Evolutionary conservation across 768 basidiomycete genomes (phyloP).

Genomic region (Leucosporidium scottii): DNA sequence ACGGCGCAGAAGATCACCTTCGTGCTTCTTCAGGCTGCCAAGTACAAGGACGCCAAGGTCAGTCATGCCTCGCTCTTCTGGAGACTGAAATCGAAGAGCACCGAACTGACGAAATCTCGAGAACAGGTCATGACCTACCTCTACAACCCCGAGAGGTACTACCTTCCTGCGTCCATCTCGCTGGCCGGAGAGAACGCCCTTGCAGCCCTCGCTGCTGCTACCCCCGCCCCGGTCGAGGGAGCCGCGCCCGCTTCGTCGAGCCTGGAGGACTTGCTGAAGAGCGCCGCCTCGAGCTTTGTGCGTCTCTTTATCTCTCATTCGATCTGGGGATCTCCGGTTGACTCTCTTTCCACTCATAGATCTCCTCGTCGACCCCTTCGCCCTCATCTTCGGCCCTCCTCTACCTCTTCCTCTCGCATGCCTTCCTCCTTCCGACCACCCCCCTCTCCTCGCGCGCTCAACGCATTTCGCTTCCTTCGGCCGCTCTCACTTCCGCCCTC

Average conservation of each 20-base stretch:
- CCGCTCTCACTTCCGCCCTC: slow-evolving; percentile 40
- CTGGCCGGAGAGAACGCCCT: slow-evolving; percentile 12
- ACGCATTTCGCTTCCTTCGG: slow-evolving; percentile 32
- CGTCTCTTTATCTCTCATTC: no score
- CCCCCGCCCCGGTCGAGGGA: slow-evolving; percentile 2
- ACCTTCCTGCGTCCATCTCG: slow-evolving; percentile 13
- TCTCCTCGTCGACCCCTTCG: not conserved
- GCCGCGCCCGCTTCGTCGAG: slow-evolving; percentile 2
- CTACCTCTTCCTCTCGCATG: slow-evolving; percentile 46
- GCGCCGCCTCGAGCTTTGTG: slow-evolving; percentile 16
- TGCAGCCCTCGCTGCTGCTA: slow-evolving; percentile 9
- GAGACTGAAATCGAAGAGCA: not conserved
- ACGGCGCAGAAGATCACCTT: slow-evolving; percentile 44
- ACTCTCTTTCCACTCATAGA: no score
- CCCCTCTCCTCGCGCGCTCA: slow-evolving; percentile 39
- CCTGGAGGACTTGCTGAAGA: slow-evolving; percentile 17
- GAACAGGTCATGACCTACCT: slow-evolving; percentile 60
- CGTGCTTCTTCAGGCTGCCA: slow-evolving; percentile 51
- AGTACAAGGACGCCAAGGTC: slow-evolving; percentile 62
- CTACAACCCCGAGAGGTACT: slow-evolving; percentile 40
- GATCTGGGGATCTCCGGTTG: no score
- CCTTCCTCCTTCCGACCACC: slow-evolving; percentile 38
- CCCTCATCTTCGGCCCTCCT: slow-evolving; percentile 37
- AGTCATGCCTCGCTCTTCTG: not conserved
- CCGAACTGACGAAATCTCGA: not conserved